Evolutionary conservation across 2,329 filamentous ascomycete species (phyloP).

Genomic region (Chlorencoelia australis): DNA sequence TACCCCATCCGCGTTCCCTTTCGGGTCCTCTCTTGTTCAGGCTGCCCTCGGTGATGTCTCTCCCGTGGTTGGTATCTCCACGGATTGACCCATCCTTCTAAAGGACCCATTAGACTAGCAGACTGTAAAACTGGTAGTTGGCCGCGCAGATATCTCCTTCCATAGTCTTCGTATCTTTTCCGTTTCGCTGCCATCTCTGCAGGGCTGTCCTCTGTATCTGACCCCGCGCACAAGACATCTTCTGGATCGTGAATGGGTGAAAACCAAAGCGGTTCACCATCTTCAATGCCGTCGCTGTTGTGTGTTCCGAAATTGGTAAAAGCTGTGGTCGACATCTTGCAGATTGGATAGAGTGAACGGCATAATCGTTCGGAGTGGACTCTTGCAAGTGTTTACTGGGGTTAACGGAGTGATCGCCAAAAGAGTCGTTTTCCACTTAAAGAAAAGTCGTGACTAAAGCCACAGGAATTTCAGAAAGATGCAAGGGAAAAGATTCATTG

Average conservation of each 20-base stretch:
- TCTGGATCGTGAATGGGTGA: slow-evolving; percentile 32
- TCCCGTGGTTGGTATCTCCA: slow-evolving; percentile 31
- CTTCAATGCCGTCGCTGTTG: slow-evolving; percentile 5
- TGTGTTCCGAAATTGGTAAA: not conserved
- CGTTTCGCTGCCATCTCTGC: slow-evolving; percentile 38
- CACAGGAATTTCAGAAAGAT: too few species aligned
- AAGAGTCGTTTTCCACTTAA: too few species aligned
- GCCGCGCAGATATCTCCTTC: slow-evolving; percentile 47
- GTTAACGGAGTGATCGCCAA: too few species aligned
- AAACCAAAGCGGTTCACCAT: slow-evolving; percentile 37
- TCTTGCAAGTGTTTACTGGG: too few species aligned
- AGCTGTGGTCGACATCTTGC: too few species aligned
- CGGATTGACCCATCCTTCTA: slow-evolving; percentile 45
- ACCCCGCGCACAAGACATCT: slow-evolving; percentile 45
- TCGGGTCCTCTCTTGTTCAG: not conserved
- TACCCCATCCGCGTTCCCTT: too few species aligned
- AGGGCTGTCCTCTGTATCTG: slow-evolving; percentile 46
- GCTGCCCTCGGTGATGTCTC: slow-evolving; percentile 12
- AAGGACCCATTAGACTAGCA: slow-evolving; percentile 51
- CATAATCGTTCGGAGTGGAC: too few species aligned
- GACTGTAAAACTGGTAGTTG: slow-evolving; percentile 47
- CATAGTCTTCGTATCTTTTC: slow-evolving; percentile 48
- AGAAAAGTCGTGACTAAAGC: too few species aligned
- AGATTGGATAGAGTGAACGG: too few species aligned
- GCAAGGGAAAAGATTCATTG: too few species aligned